Conservation (phyloP, 306 rosid genomes). For the Fragaria nilgerrensis region DNA sequence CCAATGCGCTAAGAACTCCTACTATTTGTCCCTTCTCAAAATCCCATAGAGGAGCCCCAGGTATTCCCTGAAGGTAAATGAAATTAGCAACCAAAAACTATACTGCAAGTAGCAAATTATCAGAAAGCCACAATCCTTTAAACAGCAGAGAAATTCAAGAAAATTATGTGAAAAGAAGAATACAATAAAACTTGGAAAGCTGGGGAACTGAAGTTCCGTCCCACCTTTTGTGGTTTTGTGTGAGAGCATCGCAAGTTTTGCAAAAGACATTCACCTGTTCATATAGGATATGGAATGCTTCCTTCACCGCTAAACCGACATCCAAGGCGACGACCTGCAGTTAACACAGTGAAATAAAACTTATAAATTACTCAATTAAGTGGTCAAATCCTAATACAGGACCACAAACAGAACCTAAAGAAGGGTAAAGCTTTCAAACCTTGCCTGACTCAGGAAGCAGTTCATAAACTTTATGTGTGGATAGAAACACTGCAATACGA, state of each 20-base stretch:
- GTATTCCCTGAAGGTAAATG: slow-evolving; percentile 55
- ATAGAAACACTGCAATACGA: slow-evolving; percentile 60
- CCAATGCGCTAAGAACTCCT: slow-evolving; percentile 79
- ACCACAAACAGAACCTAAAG: slow-evolving; percentile 19
- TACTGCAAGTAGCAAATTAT: slow-evolving; percentile 19
- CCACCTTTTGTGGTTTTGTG: background rate
- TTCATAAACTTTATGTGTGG: slow-evolving; percentile 64
- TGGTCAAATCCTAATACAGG: slow-evolving; percentile 6
- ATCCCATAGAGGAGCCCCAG: slow-evolving; percentile 84
- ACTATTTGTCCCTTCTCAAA: slow-evolving; percentile 49
- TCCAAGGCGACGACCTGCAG: slow-evolving; percentile 73
- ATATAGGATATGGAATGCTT: slow-evolving; percentile 76
- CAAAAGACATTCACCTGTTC: slow-evolving; percentile 61
- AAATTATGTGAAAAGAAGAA: background rate
- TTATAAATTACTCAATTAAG: slow-evolving; percentile 23
- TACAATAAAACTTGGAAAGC: background rate
- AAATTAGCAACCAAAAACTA: slow-evolving; percentile 18
- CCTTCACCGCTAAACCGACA: slow-evolving; percentile 71
- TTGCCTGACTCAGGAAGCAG: slow-evolving; percentile 94
- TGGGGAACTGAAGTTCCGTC: background rate
- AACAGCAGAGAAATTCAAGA: background rate
- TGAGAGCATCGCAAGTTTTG: background rate
- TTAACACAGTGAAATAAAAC: slow-evolving; percentile 23
- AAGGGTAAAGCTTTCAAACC: slow-evolving; percentile 56
- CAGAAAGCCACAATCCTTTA: background rate